Percentiles rank a stretch among this genome's conserved stretches.
Evolutionary conservation across 139 green algal genomes (phyloP).

Genomic region (Haematococcus sp.): DNA sequence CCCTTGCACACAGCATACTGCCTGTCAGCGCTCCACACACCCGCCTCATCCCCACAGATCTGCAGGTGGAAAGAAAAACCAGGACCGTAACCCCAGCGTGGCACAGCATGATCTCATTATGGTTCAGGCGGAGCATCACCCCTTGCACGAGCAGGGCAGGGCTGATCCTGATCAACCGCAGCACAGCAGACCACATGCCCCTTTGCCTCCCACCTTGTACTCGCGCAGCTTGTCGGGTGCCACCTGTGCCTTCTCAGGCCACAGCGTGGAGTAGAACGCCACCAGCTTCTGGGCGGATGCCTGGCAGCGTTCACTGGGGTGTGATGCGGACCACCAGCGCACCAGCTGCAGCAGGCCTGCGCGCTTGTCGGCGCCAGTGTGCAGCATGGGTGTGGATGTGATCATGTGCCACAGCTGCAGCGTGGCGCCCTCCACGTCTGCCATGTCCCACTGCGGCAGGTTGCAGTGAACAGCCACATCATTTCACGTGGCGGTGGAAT

Average conservation of each 20-base stretch:
- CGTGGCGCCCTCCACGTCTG: slow-evolving; percentile 3
- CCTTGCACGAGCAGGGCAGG: too few species aligned
- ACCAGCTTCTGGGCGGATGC: slow-evolving; percentile 30
- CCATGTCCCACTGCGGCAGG: slow-evolving; percentile 4
- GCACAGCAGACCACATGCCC: too few species aligned
- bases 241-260: too few species aligned
- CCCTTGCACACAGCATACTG: slow-evolving; percentile 44
- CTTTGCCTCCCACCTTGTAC: too few species aligned
- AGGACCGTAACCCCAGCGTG: too few species aligned
- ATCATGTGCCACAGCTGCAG: slow-evolving; percentile 6
- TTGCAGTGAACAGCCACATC: too few species aligned
- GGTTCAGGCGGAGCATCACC: too few species aligned
- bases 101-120: background rate
- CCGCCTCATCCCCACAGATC: background rate
- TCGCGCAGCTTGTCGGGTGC: too few species aligned
- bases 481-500: too few species aligned
- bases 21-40: slow-evolving; percentile 24
- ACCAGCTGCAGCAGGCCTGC: background rate
- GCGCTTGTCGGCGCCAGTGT: background rate
- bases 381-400: background rate
- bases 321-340: slow-evolving; percentile 69
- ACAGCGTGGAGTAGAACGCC: too few species aligned
- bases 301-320: slow-evolving; percentile 73
- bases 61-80: background rate
- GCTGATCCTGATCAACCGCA: too few species aligned